phyloP scores from a whole-genome alignment of 1,284 basidiomycete species.

The Sporisorium sorghi region DNA sequence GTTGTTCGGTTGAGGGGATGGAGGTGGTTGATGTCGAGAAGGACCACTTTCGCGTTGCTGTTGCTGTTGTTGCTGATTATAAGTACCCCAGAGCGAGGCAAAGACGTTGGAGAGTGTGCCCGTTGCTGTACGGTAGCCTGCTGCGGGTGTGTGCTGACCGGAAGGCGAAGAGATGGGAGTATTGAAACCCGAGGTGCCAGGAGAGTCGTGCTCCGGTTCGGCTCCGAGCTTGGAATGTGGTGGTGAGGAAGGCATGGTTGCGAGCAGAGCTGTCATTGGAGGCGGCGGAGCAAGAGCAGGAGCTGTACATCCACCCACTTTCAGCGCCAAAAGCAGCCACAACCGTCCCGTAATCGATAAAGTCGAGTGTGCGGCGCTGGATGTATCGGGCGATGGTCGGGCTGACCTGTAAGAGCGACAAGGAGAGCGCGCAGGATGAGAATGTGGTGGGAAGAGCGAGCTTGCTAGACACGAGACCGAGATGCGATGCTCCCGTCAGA shows the following conservation, averaged over 20 bases:
- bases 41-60: slow-evolving; percentile 29
- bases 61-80: slow-evolving; percentile 25
- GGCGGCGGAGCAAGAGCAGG: background rate
- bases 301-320: background rate
- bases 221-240: slow-evolving; percentile 11
- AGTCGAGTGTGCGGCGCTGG: background rate
- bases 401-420: background rate
- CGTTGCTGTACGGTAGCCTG: slow-evolving; percentile 39
- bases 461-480: no score
- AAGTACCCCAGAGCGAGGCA: slow-evolving; percentile 47
- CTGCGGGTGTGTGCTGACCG: slow-evolving; percentile 32
- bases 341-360: background rate
- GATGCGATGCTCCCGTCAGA: background rate
- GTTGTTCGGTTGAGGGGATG: slow-evolving; percentile 1
- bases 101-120: slow-evolving; percentile 45
- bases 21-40: slow-evolving; percentile 22
- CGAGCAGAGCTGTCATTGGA: slow-evolving; percentile 25
- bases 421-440: slow-evolving; percentile 2
- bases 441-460: no score
- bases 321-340: background rate
- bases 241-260: slow-evolving; percentile 32
- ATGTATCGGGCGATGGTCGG: background rate
- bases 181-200: slow-evolving; percentile 23
- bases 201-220: slow-evolving; percentile 30
- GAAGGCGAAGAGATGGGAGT: slow-evolving; percentile 32